Base-by-base conservation (phyloP, 352 stramenopile species). In the Globisporangium nodosum region DNA sequence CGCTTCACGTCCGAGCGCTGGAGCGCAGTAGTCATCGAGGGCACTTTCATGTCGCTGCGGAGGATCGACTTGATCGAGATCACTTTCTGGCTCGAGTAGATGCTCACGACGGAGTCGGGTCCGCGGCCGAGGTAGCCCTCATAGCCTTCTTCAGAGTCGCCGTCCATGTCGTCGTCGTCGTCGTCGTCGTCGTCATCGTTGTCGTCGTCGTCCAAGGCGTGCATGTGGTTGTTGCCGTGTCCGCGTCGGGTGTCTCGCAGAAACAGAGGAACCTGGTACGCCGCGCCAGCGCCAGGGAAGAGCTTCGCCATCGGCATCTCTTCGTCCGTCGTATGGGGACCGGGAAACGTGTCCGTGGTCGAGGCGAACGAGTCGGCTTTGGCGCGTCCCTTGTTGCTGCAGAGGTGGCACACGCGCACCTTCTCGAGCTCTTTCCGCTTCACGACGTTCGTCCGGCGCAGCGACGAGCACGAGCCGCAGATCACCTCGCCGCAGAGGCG, bases 401-500 rank as follows among this genome's bases (percentile, higher is more conserved):
- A 90, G 5, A 82, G 60, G 37, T 88, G 77, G 64, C 80, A 90
- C n/a, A 88, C 72, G 13, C 78, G 78, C 11, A 84, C 79, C 55
- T 82, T 83, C 49, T 79, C 60, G 3, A 78, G 56, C 13, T 73
- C 66, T 37, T 73, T 74, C 18, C 66, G 70, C 49, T 61, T 67
- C 16, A 66, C 59, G 4, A 69, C 60, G 20, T 71, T 76, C 3
- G 73, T 81, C 16, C 54, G 70, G 5, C 73, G 76, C 33, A 87
- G 47, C 9, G 75, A 74, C 54, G 69, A 70, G 52, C 79, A 89
- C 0, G 74, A 66, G 2, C 71, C 71, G 50, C 79, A 89, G 40
- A 87, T 69, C 45, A 89, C 77, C 39, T 87, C 77, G 4, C 79
- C 79, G 45, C 79, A 89, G 5, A 89, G 54, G 3, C 79, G 76